These are phyloP conservation scores for Mycosarcoma maydis DNA, from an alignment of 1,284 basidiomycete genomes.

Conservation along the genomic window DNA sequence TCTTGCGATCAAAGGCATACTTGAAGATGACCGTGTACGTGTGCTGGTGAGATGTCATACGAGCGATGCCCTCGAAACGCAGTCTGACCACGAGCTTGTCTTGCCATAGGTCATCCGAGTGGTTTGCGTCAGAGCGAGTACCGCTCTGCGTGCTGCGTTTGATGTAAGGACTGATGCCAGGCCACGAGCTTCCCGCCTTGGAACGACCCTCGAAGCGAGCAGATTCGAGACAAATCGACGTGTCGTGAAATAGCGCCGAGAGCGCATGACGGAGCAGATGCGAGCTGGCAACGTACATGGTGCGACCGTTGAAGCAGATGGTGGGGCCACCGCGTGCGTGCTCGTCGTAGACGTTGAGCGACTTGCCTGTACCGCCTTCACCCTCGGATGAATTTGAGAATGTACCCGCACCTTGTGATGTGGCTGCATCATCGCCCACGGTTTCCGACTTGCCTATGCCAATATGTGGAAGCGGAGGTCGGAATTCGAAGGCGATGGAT, in stretches of 20 bases:
- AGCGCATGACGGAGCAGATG: conserved; percentile 57
- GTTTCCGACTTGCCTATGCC: conserved; percentile 22
- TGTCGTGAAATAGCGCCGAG: conserved; percentile 52
- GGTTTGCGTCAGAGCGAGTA: not conserved
- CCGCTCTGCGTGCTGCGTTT: conserved; percentile 3
- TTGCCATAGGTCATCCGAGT: conserved; percentile 1
- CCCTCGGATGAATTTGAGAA: not conserved
- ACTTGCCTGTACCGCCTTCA: not conserved
- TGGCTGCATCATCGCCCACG: not conserved
- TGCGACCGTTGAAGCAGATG: conserved; percentile 57
- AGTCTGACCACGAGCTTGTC: conserved; percentile 55
- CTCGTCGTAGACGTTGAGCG: conserved; percentile 11
- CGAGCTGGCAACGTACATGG: conserved; percentile 56
- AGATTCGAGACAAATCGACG: conserved; percentile 47
- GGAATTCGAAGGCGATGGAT: conserved; percentile 49
- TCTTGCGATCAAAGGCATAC: conserved; percentile 58
- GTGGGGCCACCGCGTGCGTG: conserved; percentile 31
- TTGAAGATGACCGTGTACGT: conserved; percentile 62
- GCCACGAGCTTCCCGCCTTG: conserved; percentile 29
- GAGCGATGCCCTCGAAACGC: conserved; percentile 54
- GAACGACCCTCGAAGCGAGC: conserved; percentile 47
- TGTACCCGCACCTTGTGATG: not conserved
- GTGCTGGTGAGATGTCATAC: conserved; percentile 52
- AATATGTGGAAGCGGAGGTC: conserved; percentile 39
- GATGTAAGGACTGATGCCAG: conserved; percentile 34